Evolutionary conservation across 1,284 basidiomycete genomes (phyloP).

Genomic region (Tetrapyrgos nigripes): DNA sequence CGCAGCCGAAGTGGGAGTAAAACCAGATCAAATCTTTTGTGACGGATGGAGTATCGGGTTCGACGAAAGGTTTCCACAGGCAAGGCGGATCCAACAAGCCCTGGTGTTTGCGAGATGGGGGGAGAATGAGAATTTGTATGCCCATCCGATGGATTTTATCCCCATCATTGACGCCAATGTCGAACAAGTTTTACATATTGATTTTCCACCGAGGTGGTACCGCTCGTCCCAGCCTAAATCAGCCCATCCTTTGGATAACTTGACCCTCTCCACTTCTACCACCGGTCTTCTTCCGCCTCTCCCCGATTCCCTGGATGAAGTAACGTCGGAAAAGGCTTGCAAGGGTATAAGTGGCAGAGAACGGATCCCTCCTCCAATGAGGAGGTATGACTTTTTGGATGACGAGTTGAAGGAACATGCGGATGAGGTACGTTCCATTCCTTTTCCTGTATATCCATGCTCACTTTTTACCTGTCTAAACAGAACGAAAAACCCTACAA

Average conservation of each 20-base stretch:
- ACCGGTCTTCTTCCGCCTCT: conserved; percentile 39
- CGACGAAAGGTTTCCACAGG: conserved; percentile 82
- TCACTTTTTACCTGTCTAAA: background rate
- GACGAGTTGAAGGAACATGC: conserved; percentile 68
- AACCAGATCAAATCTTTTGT: conserved; percentile 78
- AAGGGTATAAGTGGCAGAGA: conserved; percentile 54
- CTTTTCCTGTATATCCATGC: too few relatives aligned
- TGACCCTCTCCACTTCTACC: too few relatives aligned
- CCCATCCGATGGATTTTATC: conserved; percentile 84
- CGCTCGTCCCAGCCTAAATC: too few relatives aligned
- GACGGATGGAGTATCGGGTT: conserved; percentile 88
- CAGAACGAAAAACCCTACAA: conserved; percentile 48
- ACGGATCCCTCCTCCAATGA: conserved; percentile 74
- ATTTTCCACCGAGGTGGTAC: conserved; percentile 24
- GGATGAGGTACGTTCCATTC: too few relatives aligned
- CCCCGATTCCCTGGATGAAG: background rate
- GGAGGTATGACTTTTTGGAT: conserved; percentile 78
- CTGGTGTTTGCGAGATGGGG: conserved; percentile 80
- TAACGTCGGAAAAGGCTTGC: conserved; percentile 48
- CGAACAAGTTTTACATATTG: conserved; percentile 78
- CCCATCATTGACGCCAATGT: conserved; percentile 77
- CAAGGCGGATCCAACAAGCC: conserved; percentile 77
- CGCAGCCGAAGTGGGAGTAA: conserved; percentile 81
- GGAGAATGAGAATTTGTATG: conserved; percentile 82
- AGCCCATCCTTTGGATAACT: too few relatives aligned